A percentile compares a stretch with the other conserved stretches of the same genome.
Evolutionary conservation across 352 stramenopile genomes (phyloP).

Genomic region (Globisporangium canariense): DNA sequence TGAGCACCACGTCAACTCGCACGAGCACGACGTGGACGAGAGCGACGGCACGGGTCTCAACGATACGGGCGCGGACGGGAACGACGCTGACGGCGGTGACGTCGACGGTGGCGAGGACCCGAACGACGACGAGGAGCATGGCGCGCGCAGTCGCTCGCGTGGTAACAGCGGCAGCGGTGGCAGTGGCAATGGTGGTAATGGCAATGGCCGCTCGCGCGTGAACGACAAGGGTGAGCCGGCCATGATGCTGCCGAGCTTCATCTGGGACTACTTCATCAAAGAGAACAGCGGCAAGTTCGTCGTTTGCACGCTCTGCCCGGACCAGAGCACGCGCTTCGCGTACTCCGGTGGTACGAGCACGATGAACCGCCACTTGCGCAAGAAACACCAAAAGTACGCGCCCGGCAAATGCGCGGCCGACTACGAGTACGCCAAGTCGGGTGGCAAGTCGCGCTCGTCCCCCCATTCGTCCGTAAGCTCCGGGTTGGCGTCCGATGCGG

Average conservation of each 20-base stretch:
- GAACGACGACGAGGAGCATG: not conserved
- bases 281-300: constrained; percentile 75
- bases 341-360: constrained; percentile 82
- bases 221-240: constrained; percentile 56
- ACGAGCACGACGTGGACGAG: constrained; percentile 2
- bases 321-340: constrained; percentile 66
- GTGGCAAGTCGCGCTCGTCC: constrained; percentile 9
- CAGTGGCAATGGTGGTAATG: constrained; percentile 1
- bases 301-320: constrained; percentile 68
- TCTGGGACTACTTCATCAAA: constrained; percentile 86
- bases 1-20: not conserved
- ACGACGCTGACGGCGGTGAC: not conserved
- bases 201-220: constrained; percentile 16
- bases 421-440: constrained; percentile 49
- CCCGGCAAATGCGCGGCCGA: constrained; percentile 69
- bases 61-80: constrained; percentile 1
- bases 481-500: constrained; percentile 20
- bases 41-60: constrained; percentile 3
- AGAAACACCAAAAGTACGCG: constrained; percentile 81
- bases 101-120: not conserved
- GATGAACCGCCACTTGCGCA: constrained; percentile 80
- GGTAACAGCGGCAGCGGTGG: not conserved
- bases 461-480: constrained; percentile 10
- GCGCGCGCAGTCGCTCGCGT: not conserved
- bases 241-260: constrained; percentile 76